phyloP scores from a whole-genome alignment of 164 flowering plant species.

The Platanus orientalis region DNA sequence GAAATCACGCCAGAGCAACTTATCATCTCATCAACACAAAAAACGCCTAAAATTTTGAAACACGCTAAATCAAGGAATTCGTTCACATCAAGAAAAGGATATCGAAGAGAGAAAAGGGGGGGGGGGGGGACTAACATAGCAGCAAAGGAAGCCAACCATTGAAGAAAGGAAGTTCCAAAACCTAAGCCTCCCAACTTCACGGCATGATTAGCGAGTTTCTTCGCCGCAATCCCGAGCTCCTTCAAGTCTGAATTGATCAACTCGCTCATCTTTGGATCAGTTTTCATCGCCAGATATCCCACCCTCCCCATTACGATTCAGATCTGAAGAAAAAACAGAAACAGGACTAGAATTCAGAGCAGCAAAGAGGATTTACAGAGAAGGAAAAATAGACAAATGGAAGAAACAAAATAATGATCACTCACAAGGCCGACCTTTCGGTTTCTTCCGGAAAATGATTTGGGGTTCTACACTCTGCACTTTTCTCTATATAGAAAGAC shows the following conservation, averaged over 20 bases:
- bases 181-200: constrained; percentile 53
- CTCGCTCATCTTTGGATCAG: constrained; percentile 27
- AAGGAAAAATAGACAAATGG: background rate
- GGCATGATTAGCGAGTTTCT: constrained; percentile 59
- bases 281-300: constrained; percentile 52
- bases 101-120: background rate
- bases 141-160: constrained; percentile 77
- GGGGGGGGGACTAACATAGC: constrained; percentile 55
- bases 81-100: background rate
- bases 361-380: background rate
- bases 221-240: constrained; percentile 52
- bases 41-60: background rate
- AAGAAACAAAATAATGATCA: background rate
- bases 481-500: too few species aligned
- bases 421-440: background rate
- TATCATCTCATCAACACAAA: background rate
- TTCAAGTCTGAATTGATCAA: constrained; percentile 50
- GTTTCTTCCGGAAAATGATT: background rate
- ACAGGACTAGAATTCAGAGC: background rate
- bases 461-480: too few species aligned
- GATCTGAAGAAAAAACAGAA: background rate
- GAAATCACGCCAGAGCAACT: background rate
- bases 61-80: background rate
- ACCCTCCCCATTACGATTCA: constrained; percentile 26
- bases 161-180: constrained; percentile 63